Evolutionary conservation across 441 rosid species (phyloP).

Genomic region (Syzygium malaccense): DNA sequence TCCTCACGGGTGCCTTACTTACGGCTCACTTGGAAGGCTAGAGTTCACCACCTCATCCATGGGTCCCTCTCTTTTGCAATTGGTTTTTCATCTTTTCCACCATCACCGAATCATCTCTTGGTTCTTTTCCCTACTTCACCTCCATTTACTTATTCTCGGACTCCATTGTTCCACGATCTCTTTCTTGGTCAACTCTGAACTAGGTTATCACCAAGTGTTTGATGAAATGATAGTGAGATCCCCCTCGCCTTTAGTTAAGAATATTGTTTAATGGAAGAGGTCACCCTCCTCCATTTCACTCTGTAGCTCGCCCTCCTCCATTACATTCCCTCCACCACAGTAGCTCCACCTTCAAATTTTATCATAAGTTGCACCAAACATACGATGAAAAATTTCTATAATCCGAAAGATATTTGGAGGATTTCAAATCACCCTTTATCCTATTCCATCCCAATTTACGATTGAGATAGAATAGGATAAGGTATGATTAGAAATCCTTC

Average conservation of each 20-base stretch:
- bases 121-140: not conserved
- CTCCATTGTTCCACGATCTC: not conserved
- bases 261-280: not conserved
- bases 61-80: not conserved
- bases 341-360: not conserved
- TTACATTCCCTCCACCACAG: not conserved
- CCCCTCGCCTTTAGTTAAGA: not conserved
- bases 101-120: not conserved
- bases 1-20: not conserved
- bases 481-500: too few species aligned
- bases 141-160: not conserved
- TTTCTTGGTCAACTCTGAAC: not conserved
- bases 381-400: not conserved
- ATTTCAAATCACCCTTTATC: not conserved
- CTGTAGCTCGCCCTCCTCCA: not conserved
- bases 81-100: not conserved
- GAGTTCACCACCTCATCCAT: not conserved
- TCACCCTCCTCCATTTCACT: not conserved
- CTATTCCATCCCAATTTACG: not conserved
- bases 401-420: not conserved
- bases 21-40: not conserved
- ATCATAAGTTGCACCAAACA: not conserved
- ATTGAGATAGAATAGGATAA: too few species aligned
- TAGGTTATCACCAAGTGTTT: not conserved
- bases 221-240: not conserved